phyloP scores from a whole-genome alignment of 2,329 filamentous ascomycete genomes.

The Cladosporium halotolerans region DNA sequence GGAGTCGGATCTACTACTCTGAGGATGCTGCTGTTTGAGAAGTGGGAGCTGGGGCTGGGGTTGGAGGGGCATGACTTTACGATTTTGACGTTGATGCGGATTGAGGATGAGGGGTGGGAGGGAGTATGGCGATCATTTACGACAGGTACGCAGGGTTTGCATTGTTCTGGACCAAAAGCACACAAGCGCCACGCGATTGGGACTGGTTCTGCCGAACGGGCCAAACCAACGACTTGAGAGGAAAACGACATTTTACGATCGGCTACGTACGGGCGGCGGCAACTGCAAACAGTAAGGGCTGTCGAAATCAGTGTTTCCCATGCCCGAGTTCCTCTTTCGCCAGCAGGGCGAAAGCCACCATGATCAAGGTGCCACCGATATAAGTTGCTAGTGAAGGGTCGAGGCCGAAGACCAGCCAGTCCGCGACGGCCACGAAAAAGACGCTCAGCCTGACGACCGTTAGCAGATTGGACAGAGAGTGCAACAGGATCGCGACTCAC shows the following conservation, averaged over 20 bases:
- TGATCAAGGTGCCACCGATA: slow-evolving; percentile 25
- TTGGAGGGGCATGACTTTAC: too few species aligned
- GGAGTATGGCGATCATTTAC: too few species aligned
- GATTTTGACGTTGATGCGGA: too few species aligned
- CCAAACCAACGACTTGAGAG: not conserved
- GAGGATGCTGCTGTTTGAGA: slow-evolving; percentile 3
- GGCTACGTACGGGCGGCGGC: not conserved
- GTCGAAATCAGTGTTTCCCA: not conserved
- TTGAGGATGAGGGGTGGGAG: too few species aligned
- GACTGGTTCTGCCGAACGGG: not conserved
- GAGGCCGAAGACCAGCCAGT: slow-evolving; percentile 29
- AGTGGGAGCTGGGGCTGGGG: not conserved
- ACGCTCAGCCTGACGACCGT: slow-evolving; percentile 21
- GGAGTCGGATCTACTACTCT: slow-evolving; percentile 8
- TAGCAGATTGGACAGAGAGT: not conserved
- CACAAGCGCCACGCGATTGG: not conserved
- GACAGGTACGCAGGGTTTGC: too few species aligned
- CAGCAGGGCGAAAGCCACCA: slow-evolving; percentile 27
- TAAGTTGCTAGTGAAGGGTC: slow-evolving; percentile 26
- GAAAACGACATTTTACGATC: not conserved
- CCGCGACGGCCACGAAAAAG: slow-evolving; percentile 29
- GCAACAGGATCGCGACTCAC: slow-evolving; percentile 9
- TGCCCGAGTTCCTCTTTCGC: slow-evolving; percentile 20
- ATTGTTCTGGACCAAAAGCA: too few species aligned
- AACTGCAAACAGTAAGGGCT: not conserved